phyloP scores from a whole-genome alignment of 176 grass and related monocot species.

The Olyra latifolia region DNA sequence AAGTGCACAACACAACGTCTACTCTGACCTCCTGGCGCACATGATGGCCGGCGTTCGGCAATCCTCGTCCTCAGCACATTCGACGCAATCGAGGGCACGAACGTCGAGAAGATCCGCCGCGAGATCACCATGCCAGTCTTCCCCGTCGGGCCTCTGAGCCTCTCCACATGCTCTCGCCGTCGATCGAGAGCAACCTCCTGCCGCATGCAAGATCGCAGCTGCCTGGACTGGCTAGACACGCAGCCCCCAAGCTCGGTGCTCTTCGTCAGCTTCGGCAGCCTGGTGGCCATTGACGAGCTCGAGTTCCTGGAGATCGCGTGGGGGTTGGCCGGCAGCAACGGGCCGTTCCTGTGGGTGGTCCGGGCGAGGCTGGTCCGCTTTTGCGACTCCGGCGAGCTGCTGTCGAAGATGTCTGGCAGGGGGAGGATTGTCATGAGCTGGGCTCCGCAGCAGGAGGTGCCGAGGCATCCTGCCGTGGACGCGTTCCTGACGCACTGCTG shows the following conservation, averaged over 20 bases:
- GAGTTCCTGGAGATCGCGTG: neutral
- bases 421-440: slow-evolving; percentile 20
- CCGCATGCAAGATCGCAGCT: slow-evolving; percentile 12
- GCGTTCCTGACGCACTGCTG: slow-evolving; percentile 45
- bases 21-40: neutral
- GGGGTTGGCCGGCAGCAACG: neutral
- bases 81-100: neutral
- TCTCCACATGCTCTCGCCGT: neutral
- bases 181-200: neutral
- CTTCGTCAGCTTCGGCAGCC: slow-evolving; percentile 13
- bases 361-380: neutral
- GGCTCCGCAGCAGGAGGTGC: slow-evolving; percentile 37
- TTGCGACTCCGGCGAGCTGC: neutral
- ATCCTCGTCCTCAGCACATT: neutral
- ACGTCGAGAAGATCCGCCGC: neutral
- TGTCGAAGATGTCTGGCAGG: neutral
- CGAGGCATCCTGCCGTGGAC: neutral
- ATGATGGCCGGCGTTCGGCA: neutral
- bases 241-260: neutral
- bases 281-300: neutral
- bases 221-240: slow-evolving; percentile 23
- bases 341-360: slow-evolving; percentile 36
- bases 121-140: neutral
- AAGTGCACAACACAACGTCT: neutral
- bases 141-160: slow-evolving; percentile 18